Evolutionary conservation across 768 basidiomycete species (phyloP).

Genomic region (Infundibulicybe gibba): DNA sequence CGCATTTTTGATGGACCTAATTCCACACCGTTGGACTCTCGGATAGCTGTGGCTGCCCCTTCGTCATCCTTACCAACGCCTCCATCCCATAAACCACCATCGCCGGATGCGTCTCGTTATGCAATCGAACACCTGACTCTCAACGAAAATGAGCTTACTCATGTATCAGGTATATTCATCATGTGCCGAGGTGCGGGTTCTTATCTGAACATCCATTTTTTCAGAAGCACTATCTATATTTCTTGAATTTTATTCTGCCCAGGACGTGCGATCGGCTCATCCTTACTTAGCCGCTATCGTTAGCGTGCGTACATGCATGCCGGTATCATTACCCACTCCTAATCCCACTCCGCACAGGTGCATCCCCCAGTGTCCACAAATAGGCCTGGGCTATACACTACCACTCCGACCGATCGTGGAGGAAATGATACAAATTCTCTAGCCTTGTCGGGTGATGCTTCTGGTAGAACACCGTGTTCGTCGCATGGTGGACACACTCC

Average conservation of each 20-base stretch:
- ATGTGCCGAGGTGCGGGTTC: neutral
- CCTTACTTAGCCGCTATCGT: constrained; percentile 49
- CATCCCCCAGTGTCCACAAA: constrained; percentile 37
- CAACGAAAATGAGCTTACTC: constrained; percentile 50
- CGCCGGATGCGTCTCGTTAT: constrained; percentile 66
- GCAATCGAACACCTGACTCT: constrained; percentile 67
- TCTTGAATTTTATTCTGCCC: constrained; percentile 69
- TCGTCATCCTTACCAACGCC: constrained; percentile 79
- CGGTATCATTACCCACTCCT: constrained; percentile 1
- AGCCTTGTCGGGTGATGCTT: constrained; percentile 19
- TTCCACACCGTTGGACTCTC: constrained; percentile 69
- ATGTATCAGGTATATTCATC: constrained; percentile 52
- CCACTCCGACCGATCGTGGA: constrained; percentile 5
- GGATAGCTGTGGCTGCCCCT: constrained; percentile 68
- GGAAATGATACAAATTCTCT: constrained; percentile 13
- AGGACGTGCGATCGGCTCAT: constrained; percentile 43
- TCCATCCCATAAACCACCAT: constrained; percentile 70
- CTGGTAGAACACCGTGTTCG: constrained; percentile 54
- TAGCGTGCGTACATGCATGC: constrained; percentile 36
- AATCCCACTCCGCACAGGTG: constrained; percentile 30
- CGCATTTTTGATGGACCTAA: constrained; percentile 69
- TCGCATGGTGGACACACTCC: constrained; percentile 59
- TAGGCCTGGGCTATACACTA: constrained; percentile 17
- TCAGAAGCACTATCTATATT: constrained; percentile 64
- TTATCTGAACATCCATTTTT: constrained; percentile 4